Evolutionary conservation across 2,329 filamentous ascomycete species (phyloP), one percentile per base, ranked within the genome.

Genomic region (Stachybotrys chartarum): DNA sequence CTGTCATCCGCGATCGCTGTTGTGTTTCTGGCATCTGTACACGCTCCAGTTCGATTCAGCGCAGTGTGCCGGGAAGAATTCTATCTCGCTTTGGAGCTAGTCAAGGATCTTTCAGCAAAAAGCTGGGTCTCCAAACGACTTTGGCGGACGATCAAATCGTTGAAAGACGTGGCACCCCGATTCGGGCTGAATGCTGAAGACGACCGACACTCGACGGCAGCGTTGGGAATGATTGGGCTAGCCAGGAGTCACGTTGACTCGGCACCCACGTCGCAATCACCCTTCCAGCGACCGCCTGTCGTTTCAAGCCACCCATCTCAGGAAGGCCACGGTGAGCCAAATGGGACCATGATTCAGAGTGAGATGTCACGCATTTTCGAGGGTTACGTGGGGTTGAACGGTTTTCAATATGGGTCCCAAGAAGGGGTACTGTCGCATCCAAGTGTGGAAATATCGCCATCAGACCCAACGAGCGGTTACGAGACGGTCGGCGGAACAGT

Each of bases 1-100:
- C 76, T 92, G 18, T 84, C 87, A 1, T 88, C 86, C 0, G 85
- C 87, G 1, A 82, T 92, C 18, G 86, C 87, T 0, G 87, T 90
- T 3, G 75, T 92, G 12, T 91, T 92, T 65, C 78, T 92, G 1
- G 88, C 88, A 1, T 87, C 87, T 0, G 87, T 86, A 3, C 88
- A 92, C 64, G 86, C 87, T 0, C 88, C 88, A 0, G 80, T 87
- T 0, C 79, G 84, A 30, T 92, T 91, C 67, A 87, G 84, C 61
- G 75, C 79, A 10, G 70, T 78, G 30, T 90, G 87, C 59, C 80
- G 88, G 17, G 83, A 88, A 49, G 88, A 92, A 68, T 92, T 92
- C 65, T 90, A 91, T 72, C 84, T 88, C 78, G 87, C 86, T 0
- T 78, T 92, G 1, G 86, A 90, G 54, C 75, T 92, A 3, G 82